Evolutionary conservation across 2,329 filamentous ascomycete species (phyloP).

Genomic region (Fusarium compactum): DNA sequence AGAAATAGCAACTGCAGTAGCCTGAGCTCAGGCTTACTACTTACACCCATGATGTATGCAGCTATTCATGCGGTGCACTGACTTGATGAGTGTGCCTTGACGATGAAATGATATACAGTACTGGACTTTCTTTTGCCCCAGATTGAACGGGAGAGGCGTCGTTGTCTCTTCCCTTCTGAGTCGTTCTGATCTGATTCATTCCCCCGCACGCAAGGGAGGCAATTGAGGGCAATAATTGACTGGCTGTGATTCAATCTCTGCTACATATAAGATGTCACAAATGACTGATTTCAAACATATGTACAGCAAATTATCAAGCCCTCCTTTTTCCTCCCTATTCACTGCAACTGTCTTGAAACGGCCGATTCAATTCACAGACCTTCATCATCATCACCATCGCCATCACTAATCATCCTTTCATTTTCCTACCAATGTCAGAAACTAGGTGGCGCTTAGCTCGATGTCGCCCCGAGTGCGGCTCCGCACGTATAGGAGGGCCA

Average conservation of each 20-base stretch:
- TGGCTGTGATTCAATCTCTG: constrained; percentile 6
- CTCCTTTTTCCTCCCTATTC: constrained; percentile 4
- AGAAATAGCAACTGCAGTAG: background rate
- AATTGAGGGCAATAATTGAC: constrained; percentile 5
- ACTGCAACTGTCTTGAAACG: constrained; percentile 22
- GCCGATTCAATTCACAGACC: constrained; percentile 7
- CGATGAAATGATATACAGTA: background rate
- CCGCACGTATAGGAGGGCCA: constrained; percentile 29
- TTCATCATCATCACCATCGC: background rate
- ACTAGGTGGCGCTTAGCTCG: constrained; percentile 18
- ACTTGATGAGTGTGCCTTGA: background rate
- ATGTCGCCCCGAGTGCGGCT: constrained; percentile 36
- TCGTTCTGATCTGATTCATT: background rate
- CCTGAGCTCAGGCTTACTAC: constrained; percentile 25
- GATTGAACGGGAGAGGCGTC: constrained; percentile 44
- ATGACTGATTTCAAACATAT: constrained; percentile 28
- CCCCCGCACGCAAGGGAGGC: constrained; percentile 18
- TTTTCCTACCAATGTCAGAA: background rate
- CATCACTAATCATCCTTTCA: no score
- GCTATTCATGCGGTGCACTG: background rate
- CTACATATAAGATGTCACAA: constrained; percentile 12
- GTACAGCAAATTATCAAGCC: constrained; percentile 1
- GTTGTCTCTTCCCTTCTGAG: constrained; percentile 36
- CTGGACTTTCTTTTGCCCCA: constrained; percentile 35
- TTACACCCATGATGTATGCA: background rate